Conservation (phyloP, 2,329 filamentous ascomycete genomes). For the Cercospora beticola region DNA sequence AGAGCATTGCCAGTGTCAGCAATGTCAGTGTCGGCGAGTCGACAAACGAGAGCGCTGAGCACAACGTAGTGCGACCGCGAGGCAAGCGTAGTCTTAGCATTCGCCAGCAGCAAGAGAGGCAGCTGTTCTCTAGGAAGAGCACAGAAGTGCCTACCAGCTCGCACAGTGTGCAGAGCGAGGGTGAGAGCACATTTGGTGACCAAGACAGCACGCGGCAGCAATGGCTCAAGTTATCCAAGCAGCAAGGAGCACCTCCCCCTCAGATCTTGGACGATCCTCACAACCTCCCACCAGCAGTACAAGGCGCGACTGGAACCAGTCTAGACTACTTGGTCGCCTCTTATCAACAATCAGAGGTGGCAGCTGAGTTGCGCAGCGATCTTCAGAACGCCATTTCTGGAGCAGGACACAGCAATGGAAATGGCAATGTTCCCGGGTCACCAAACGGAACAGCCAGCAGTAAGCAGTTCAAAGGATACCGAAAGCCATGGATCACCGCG, state of each 20-base stretch:
- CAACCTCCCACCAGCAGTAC: slow-evolving; percentile 32
- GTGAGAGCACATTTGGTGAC: slow-evolving; percentile 43
- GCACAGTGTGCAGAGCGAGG: slow-evolving; percentile 56
- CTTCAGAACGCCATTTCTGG: slow-evolving; percentile 67
- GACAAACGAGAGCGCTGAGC: slow-evolving; percentile 41
- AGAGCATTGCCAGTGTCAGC: slow-evolving; percentile 83
- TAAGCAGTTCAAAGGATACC: slow-evolving; percentile 68
- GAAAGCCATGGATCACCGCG: slow-evolving; percentile 71
- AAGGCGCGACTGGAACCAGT: slow-evolving; percentile 65
- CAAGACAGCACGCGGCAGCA: slow-evolving; percentile 52
- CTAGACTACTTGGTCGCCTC: slow-evolving; percentile 77
- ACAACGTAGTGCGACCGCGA: slow-evolving; percentile 60
- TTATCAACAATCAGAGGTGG: slow-evolving; percentile 77
- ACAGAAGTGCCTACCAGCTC: slow-evolving; percentile 50
- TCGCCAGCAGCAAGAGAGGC: slow-evolving; percentile 80
- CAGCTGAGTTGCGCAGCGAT: slow-evolving; percentile 70
- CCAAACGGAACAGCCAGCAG: slow-evolving; percentile 51
- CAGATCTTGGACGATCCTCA: slow-evolving; percentile 55
- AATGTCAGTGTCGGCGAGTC: slow-evolving; percentile 65
- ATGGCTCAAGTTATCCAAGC: slow-evolving; percentile 62
- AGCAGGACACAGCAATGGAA: slow-evolving; percentile 67
- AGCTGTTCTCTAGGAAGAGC: slow-evolving; percentile 83
- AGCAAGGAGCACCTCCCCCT: slow-evolving; percentile 50
- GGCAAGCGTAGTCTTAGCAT: slow-evolving; percentile 76
- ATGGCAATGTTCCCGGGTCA: slow-evolving; percentile 41